A percentile compares a stretch with the other conserved stretches of the same genome.
Conservation (phyloP, 2,329 filamentous ascomycete species). For the Nemania sp. region DNA sequence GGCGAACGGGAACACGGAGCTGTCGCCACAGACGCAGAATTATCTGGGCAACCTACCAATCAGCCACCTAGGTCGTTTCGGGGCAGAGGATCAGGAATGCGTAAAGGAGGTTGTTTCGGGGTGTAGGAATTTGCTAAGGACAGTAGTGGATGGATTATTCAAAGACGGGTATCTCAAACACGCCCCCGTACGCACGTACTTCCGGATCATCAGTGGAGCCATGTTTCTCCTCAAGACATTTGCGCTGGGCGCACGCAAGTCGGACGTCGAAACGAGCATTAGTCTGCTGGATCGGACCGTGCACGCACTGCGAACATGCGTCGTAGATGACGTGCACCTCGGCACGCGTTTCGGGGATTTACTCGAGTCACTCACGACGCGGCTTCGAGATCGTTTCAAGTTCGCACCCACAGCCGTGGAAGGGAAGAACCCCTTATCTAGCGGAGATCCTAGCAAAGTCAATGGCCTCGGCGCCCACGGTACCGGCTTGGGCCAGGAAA, state of each 20-base stretch:
- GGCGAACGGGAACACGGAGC: conserved; percentile 46
- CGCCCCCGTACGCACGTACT: conserved; percentile 81
- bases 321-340: conserved; percentile 84
- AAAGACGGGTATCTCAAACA: conserved; percentile 79
- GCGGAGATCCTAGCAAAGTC: conserved; percentile 37
- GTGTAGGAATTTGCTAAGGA: conserved; percentile 74
- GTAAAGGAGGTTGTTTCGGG: conserved; percentile 78
- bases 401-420: conserved; percentile 59
- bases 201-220: conserved; percentile 82
- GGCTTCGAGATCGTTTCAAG: conserved; percentile 75
- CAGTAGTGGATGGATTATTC: conserved; percentile 76
- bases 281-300: conserved; percentile 76
- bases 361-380: conserved; percentile 76
- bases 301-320: conserved; percentile 73
- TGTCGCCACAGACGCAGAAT: conserved; percentile 68
- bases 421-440: conserved; percentile 47
- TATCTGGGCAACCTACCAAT: conserved; percentile 68
- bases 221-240: conserved; percentile 88
- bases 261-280: conserved; percentile 76
- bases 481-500: conserved; percentile 38
- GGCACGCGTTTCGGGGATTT: conserved; percentile 84
- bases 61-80: conserved; percentile 66
- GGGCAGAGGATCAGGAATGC: conserved; percentile 71
- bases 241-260: conserved; percentile 76
- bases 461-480: conserved; percentile 38